Conservation (phyloP, 192 early-diverging fungal genomes). For the Phycomyces blakesleeanus region DNA sequence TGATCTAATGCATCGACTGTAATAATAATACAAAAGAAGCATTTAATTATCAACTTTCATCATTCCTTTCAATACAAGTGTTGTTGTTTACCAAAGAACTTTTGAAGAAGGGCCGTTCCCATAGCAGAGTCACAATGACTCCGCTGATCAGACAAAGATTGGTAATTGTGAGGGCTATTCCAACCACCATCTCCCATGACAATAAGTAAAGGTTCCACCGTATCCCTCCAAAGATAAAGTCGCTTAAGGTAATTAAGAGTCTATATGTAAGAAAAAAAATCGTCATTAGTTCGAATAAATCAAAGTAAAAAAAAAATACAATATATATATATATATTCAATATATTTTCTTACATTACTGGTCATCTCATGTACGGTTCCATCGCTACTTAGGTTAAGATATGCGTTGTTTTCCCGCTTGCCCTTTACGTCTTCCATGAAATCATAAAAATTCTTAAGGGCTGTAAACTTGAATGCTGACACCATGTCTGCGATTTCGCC, state of each 20-base stretch:
- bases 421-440: slow-evolving; percentile 72
- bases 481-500: slow-evolving; percentile 20
- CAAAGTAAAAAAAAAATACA: slow-evolving; percentile 7
- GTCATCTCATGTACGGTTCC: slow-evolving; percentile 84
- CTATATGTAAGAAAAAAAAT: slow-evolving; percentile 24
- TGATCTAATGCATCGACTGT: slow-evolving; percentile 53
- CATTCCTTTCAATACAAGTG: too few relatives aligned
- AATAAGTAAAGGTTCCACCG: slow-evolving; percentile 51
- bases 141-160: neutral
- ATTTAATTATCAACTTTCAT: too few relatives aligned
- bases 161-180: slow-evolving; percentile 28
- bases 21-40: neutral
- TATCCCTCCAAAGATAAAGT: slow-evolving; percentile 51
- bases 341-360: slow-evolving; percentile 64
- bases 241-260: slow-evolving; percentile 62
- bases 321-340: too few relatives aligned
- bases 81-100: slow-evolving; percentile 20
- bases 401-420: slow-evolving; percentile 38
- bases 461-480: slow-evolving; percentile 42
- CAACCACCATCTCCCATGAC: slow-evolving; percentile 55
- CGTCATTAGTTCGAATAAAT: neutral
- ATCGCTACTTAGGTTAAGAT: slow-evolving; percentile 59
- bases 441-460: slow-evolving; percentile 58
- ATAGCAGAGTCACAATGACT: slow-evolving; percentile 10
- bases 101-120: slow-evolving; percentile 23